phyloP scores from a whole-genome alignment of 2,329 filamentous ascomycete genomes.

The Canariomyces notabilis region DNA sequence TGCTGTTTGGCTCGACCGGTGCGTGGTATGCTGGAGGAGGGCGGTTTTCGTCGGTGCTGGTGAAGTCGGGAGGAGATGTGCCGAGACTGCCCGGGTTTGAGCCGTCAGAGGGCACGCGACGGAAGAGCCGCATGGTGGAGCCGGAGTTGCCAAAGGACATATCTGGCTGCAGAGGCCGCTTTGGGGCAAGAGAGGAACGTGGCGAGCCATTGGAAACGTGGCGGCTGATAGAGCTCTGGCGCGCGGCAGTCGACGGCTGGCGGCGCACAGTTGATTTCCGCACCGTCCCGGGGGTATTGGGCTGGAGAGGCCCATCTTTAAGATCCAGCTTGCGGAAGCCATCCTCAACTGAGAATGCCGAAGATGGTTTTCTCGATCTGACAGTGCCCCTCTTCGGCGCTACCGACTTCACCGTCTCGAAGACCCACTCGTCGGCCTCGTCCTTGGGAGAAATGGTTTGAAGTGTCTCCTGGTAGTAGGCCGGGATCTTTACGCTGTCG shows the following conservation, averaged over 20 bases:
- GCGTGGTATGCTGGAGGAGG: conserved; percentile 39
- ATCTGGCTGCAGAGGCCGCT: conserved; percentile 79
- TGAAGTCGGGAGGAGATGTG: conserved; percentile 36
- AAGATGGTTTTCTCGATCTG: conserved; percentile 52
- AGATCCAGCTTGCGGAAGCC: conserved; percentile 56
- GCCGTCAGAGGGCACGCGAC: conserved; percentile 71
- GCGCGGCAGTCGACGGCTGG: conserved; percentile 33
- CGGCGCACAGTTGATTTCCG: conserved; percentile 53
- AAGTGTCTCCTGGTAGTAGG: conserved; percentile 92
- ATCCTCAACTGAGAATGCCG: conserved; percentile 55
- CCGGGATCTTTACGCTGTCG: conserved; percentile 63
- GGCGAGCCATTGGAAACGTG: conserved; percentile 39
- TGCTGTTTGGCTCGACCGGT: conserved; percentile 57
- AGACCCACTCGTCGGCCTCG: conserved; percentile 86
- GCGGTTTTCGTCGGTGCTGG: conserved; percentile 56
- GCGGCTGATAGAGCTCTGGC: conserved; percentile 25
- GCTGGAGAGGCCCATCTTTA: conserved; percentile 55
- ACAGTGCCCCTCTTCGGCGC: conserved; percentile 51
- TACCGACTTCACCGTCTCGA: conserved; percentile 83
- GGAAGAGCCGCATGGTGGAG: conserved; percentile 88
- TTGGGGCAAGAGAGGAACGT: conserved; percentile 44
- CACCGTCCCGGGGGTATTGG: conserved; percentile 55
- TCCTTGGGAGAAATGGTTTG: conserved; percentile 61
- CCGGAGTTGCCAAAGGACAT: conserved; percentile 91
- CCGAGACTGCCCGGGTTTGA: conserved; percentile 41